Conservation (phyloP, 257 asterid species). For the Apocynum venetum region DNA sequence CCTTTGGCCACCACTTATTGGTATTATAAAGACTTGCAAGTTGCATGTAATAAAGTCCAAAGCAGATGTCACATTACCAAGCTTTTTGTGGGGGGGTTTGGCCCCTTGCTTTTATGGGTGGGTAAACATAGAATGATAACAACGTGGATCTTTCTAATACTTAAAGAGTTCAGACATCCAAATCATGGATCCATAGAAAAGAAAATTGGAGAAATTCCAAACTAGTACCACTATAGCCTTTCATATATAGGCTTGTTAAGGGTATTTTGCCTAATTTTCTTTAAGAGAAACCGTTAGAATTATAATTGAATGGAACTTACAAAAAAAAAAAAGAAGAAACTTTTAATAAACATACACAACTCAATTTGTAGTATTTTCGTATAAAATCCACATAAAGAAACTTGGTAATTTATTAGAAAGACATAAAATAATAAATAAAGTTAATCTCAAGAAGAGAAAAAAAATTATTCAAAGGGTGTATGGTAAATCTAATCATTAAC, state of each 20-base stretch:
- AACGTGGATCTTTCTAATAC: conserved; percentile 5
- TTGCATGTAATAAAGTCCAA: conserved; percentile 3
- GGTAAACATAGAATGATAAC: conserved; percentile 20
- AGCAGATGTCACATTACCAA: conserved; percentile 14
- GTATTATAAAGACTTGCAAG: neutral
- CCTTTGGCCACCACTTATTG: neutral
- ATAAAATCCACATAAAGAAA: too few species aligned
- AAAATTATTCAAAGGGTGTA: neutral
- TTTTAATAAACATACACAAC: too few species aligned
- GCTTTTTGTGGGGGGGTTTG: conserved; percentile 14
- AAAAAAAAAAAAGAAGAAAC: too few species aligned
- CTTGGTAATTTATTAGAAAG: too few species aligned
- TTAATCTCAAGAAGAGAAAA: too few species aligned
- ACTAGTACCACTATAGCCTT: neutral
- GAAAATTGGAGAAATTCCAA: neutral
- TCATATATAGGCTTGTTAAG: neutral
- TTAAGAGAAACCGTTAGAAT: neutral
- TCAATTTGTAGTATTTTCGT: too few species aligned
- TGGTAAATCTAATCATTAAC: neutral
- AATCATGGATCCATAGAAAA: conserved; percentile 2
- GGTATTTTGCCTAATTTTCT: too few species aligned
- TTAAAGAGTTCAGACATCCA: conserved; percentile 9
- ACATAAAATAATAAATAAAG: too few species aligned
- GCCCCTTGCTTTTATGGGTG: conserved; percentile 13
- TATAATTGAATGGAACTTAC: neutral